Evolutionary conservation across 75 land plant genomes (phyloP), one percentile per base, ranked within the genome.

Genomic region (Azolla pinnata): DNA sequence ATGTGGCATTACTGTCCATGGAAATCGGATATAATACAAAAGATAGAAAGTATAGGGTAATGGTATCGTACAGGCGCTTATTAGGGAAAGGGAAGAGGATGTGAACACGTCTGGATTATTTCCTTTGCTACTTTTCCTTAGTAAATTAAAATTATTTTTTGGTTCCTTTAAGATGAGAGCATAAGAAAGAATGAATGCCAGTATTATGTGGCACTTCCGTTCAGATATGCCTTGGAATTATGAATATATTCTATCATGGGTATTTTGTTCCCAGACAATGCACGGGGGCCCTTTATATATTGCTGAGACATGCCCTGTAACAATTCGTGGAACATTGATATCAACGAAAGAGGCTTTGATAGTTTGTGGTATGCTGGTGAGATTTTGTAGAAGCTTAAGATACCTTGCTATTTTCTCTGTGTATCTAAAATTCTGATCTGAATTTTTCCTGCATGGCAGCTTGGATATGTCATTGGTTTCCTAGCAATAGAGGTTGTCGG

Each of bases 261-360:
- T n/a, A n/a, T n/a, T 50, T 50, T 50, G 7, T 19, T 50, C 7
- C 16, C 80, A 89, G 96, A 87, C 99, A 17, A 90, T 95, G 99
- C 99, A 93, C 74, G 90, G 83, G 25, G 99, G 96, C 52, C 99
- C 99, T 29, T 62, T 89, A 29, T 95, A 95, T 68, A 95, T 95
- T 48, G 81, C 99, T 29, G 99, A 95, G 67, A 95, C 99, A 18
- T 76, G 83, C 23, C 99, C 99, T 28, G 71, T 83, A 33, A 58
- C 70, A 34, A 83, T 95, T 57, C 97, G 99, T 32, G 99, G 99
- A 34, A 83, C 85, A 24, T 67, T 95, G n/a, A 67, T 95, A 35
- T 95, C 99, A 38, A 61, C 90, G 14, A 90, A 95, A 73, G 99
- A 95, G 58, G 85, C 85, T 16, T 78, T 83, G 53, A 86, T 95